Percentiles rank a stretch among this genome's conserved stretches.
phyloP scores from a whole-genome alignment of 352 stramenopile genomes.

The Pythium myriotylum region DNA sequence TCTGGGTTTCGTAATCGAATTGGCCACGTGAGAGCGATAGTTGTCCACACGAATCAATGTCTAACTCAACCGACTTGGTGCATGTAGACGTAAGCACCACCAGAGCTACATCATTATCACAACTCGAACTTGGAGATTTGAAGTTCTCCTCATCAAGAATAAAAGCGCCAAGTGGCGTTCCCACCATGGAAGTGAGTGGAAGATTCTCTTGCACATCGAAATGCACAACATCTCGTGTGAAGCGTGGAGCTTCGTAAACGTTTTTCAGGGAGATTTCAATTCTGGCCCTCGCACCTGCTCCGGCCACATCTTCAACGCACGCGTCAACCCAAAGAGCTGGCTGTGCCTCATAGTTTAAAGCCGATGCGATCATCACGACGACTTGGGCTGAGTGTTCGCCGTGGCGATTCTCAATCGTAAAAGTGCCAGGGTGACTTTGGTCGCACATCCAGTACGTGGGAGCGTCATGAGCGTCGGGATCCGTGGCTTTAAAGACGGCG shows the following conservation, averaged over 20 bases:
- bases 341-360: conserved; percentile 44
- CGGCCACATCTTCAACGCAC: conserved; percentile 47
- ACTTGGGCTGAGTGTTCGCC: conserved; percentile 19
- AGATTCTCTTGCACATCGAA: conserved; percentile 39
- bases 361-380: conserved; percentile 38
- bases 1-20: conserved; percentile 34
- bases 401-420: conserved; percentile 30
- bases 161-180: conserved; percentile 14
- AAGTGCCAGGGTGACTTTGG: conserved; percentile 38
- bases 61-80: conserved; percentile 7
- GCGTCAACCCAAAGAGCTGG: conserved; percentile 46
- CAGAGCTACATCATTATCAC: conserved; percentile 4
- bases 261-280: conserved; percentile 40
- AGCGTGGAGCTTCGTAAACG: conserved; percentile 54
- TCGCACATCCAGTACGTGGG: conserved; percentile 49
- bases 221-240: conserved; percentile 30
- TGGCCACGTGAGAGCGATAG: conserved; percentile 20
- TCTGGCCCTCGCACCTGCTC: conserved; percentile 26
- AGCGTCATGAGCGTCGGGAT: conserved; percentile 41
- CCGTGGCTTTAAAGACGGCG: conserved; percentile 30
- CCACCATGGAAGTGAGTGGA: conserved; percentile 4
- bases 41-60: conserved; percentile 30
- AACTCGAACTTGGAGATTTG: conserved; percentile 1
- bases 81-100: conserved; percentile 17
- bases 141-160: conserved; percentile 31